phyloP scores from a whole-genome alignment of 148 eudicot genomes.

The Chenopodium album region DNA sequence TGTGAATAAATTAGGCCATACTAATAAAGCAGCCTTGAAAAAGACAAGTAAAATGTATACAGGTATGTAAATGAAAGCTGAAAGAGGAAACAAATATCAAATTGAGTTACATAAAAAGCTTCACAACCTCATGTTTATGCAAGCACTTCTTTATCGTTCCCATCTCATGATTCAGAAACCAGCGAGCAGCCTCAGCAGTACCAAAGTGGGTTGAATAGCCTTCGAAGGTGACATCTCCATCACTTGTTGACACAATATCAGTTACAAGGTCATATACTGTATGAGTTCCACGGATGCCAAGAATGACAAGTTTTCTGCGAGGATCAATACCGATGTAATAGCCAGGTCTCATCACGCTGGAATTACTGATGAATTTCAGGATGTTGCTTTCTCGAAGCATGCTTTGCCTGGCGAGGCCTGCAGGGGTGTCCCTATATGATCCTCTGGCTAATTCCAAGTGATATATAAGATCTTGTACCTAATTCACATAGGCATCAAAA shows the following conservation, averaged over 20 bases:
- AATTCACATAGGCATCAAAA: conserved; percentile 14
- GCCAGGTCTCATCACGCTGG: conserved; percentile 89
- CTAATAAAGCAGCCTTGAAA: not conserved
- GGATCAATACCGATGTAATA: conserved; percentile 85
- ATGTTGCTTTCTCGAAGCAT: conserved; percentile 90
- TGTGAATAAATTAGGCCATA: conserved; percentile 56
- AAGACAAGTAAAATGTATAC: not conserved
- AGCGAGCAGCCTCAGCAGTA: conserved; percentile 94
- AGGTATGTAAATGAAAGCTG: not conserved
- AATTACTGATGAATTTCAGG: conserved; percentile 66
- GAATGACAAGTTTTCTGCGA: conserved; percentile 79
- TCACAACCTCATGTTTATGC: conserved; percentile 67
- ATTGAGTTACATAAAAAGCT: not conserved
- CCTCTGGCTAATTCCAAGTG: conserved; percentile 89
- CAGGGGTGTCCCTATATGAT: conserved; percentile 58
- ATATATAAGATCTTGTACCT: conserved; percentile 91
- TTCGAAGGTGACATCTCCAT: conserved; percentile 72
- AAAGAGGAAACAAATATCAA: not conserved
- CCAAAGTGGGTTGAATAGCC: conserved; percentile 91
- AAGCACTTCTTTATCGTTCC: conserved; percentile 67
- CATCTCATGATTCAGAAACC: conserved; percentile 87
- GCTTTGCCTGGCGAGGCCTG: conserved; percentile 74
- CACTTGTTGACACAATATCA: conserved; percentile 78
- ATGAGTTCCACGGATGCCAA: conserved; percentile 96
- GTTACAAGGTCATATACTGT: conserved; percentile 86